Conservation (phyloP, 2,329 filamentous ascomycete species). For the Zalaria obscura region DNA sequence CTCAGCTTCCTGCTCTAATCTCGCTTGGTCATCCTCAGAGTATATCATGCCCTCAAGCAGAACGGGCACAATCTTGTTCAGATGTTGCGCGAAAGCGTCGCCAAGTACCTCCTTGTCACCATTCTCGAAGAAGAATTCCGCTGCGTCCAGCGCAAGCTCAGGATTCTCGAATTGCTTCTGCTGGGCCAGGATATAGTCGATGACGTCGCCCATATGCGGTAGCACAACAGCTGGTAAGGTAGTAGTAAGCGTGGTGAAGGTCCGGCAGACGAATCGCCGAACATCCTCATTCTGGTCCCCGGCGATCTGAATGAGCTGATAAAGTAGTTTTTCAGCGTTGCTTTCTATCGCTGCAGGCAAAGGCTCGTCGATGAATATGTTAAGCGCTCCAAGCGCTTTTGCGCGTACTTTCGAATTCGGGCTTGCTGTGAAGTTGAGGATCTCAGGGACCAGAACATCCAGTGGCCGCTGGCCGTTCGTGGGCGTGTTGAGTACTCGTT, state of each 20-base stretch:
- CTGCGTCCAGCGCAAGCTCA: conserved; percentile 83
- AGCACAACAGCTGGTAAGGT: conserved; percentile 79
- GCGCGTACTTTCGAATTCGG: conserved; percentile 63
- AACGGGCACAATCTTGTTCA: conserved; percentile 77
- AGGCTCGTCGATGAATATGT: conserved; percentile 80
- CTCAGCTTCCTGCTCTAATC: conserved; percentile 62
- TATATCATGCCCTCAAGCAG: conserved; percentile 93
- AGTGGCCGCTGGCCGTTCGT: conserved; percentile 81
- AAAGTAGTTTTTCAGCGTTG: conserved; percentile 67
- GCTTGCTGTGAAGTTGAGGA: conserved; percentile 75
- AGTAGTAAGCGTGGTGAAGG: conserved; percentile 85
- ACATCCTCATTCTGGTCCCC: conserved; percentile 68
- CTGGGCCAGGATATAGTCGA: conserved; percentile 85
- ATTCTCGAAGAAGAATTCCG: conserved; percentile 93
- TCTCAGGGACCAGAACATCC: conserved; percentile 75
- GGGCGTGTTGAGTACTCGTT: conserved; percentile 69
- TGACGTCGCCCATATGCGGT: conserved; percentile 74
- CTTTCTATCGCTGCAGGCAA: conserved; percentile 56
- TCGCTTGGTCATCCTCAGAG: conserved; percentile 78
- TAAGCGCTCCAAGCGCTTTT: conserved; percentile 70
- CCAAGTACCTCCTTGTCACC: conserved; percentile 77
- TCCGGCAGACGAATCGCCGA: conserved; percentile 80
- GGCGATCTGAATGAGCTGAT: conserved; percentile 69
- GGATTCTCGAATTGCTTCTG: conserved; percentile 71
- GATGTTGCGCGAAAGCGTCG: conserved; percentile 59